Evolutionary conservation across 108 stramenopile species (phyloP).

Genomic region (Conticribra weissflogii): DNA sequence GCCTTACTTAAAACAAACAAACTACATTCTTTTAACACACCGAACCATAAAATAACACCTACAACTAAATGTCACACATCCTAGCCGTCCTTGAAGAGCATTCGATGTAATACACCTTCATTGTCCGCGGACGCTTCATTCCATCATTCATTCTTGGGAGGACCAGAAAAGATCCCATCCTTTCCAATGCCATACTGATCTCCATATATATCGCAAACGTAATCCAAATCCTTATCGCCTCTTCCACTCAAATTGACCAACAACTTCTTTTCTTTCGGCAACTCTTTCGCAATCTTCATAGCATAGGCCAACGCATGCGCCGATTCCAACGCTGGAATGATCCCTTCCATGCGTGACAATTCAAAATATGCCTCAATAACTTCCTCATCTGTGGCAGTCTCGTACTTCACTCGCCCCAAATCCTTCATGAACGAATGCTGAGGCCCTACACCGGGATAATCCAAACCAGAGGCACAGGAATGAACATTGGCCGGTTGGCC

Average conservation of each 20-base stretch:
- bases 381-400: constrained; percentile 85
- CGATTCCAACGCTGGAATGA: constrained; percentile 93
- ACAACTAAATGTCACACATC: no score
- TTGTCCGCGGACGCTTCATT: no score
- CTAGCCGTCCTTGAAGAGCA: no score
- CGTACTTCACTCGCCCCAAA: constrained; percentile 84
- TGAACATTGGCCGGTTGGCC: constrained; percentile 91
- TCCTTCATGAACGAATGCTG: constrained; percentile 92
- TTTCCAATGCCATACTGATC: constrained; percentile 77
- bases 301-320: constrained; percentile 88
- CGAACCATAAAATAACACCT: no score
- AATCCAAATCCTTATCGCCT: constrained; percentile 96
- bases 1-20: no score
- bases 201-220: constrained; percentile 87
- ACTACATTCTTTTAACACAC: no score
- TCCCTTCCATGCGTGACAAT: constrained; percentile 87
- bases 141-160: constrained; percentile 27
- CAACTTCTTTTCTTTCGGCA: constrained; percentile 76
- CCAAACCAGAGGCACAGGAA: constrained; percentile 90
- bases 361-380: constrained; percentile 84
- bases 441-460: constrained; percentile 96
- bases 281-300: constrained; percentile 82
- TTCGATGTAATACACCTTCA: no score
- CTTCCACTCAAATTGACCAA: constrained; percentile 92
- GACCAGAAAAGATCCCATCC: constrained; percentile 36